Conservation (phyloP, 78 protist species). For the Dictyostelium firmibasis region DNA sequence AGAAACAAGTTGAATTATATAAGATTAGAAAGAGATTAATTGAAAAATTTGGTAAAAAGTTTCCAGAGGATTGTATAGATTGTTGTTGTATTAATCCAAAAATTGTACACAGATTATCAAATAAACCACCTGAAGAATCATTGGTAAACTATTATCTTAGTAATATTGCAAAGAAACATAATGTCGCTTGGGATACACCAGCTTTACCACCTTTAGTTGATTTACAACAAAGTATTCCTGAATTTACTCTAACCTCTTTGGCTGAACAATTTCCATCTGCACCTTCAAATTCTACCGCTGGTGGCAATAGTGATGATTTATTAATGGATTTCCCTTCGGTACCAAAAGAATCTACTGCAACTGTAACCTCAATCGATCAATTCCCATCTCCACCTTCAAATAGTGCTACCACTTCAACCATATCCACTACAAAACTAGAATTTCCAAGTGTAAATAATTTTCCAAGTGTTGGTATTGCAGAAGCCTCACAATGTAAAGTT, state of each 20-base stretch:
- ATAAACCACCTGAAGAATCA: slow-evolving; percentile 79
- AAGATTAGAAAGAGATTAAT: slow-evolving; percentile 74
- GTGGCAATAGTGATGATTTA: neutral
- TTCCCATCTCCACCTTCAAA: slow-evolving; percentile 52
- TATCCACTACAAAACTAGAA: neutral
- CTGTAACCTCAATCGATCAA: neutral
- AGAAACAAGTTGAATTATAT: slow-evolving; percentile 72
- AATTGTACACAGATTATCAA: slow-evolving; percentile 66
- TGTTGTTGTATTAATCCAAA: slow-evolving; percentile 79
- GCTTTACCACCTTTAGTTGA: slow-evolving; percentile 67
- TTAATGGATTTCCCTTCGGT: slow-evolving; percentile 57
- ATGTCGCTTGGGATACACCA: slow-evolving; percentile 65
- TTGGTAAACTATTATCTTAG: slow-evolving; percentile 54
- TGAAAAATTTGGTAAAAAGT: slow-evolving; percentile 76
- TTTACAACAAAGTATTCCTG: slow-evolving; percentile 73
- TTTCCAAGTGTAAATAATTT: slow-evolving; percentile 22
- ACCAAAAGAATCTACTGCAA: slow-evolving; percentile 15
- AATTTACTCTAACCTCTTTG: slow-evolving; percentile 34
- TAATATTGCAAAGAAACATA: slow-evolving; percentile 74
- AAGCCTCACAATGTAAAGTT: slow-evolving; percentile 11
- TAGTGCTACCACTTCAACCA: neutral
- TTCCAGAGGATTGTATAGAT: slow-evolving; percentile 81
- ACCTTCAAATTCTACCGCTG: neutral
- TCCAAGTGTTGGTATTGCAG: neutral
- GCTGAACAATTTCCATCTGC: slow-evolving; percentile 58